Conservation (phyloP, 352 stramenopile species). For the Phytophthora ramorum region DNA sequence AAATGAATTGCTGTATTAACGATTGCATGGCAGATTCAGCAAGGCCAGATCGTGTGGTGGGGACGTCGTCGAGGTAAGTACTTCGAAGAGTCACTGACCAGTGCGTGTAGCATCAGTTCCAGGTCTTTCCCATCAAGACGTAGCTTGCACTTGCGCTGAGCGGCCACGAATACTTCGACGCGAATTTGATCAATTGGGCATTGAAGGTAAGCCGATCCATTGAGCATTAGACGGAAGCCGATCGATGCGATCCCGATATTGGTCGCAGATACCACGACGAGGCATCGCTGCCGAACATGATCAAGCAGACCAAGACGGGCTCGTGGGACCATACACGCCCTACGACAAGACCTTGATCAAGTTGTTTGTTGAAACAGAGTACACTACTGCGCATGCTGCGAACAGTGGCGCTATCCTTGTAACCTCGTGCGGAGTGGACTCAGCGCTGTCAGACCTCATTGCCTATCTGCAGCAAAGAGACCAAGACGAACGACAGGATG, state of each 20-base stretch:
- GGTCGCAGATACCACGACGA: slow-evolving; percentile 59
- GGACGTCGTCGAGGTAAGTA: slow-evolving; percentile 7
- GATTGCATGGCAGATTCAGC: slow-evolving; percentile 11
- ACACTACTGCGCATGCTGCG: slow-evolving; percentile 61
- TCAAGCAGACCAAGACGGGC: slow-evolving; percentile 68
- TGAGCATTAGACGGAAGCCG: too few species aligned
- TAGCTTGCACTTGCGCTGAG: background rate
- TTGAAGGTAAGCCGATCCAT: slow-evolving; percentile 43
- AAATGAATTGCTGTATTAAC: background rate
- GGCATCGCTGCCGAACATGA: slow-evolving; percentile 55
- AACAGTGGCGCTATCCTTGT: slow-evolving; percentile 52
- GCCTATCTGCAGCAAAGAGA: slow-evolving; percentile 55
- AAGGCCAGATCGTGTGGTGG: slow-evolving; percentile 3
- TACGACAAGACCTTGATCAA: too few species aligned
- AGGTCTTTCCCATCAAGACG: slow-evolving; percentile 2
- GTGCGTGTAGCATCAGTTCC: slow-evolving; percentile 2
- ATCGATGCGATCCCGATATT: slow-evolving; percentile 30
- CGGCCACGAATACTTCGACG: background rate
- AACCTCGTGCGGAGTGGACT: slow-evolving; percentile 86
- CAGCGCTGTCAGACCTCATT: slow-evolving; percentile 78
- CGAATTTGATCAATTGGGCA: slow-evolving; percentile 34
- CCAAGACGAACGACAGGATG: slow-evolving; percentile 55
- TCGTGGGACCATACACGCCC: slow-evolving; percentile 86
- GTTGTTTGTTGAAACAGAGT: slow-evolving; percentile 85
- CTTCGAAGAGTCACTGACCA: background rate